These are phyloP conservation scores for Colletotrichum camelliae DNA, from an alignment of 2,329 filamentous ascomycete genomes.

Conservation along the genomic window DNA sequence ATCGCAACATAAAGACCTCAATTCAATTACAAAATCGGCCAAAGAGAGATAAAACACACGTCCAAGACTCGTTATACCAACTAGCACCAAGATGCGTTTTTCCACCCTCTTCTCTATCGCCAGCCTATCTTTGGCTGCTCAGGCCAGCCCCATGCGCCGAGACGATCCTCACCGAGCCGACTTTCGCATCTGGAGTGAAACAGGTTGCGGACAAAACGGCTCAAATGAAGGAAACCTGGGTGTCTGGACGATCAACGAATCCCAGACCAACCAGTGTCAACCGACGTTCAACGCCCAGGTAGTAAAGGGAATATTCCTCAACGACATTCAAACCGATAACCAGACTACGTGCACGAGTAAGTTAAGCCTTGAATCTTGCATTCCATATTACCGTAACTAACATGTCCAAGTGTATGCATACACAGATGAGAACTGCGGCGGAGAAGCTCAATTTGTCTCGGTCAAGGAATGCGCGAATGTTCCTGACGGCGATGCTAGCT, in stretches of 20 bases:
- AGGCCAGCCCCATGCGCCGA: neutral
- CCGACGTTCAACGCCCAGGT: neutral
- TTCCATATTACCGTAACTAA: neutral
- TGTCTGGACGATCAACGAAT: constrained; percentile 2
- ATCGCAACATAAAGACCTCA: neutral
- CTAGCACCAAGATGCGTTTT: neutral
- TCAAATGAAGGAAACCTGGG: neutral
- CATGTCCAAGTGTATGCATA: neutral
- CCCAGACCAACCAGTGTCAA: neutral
- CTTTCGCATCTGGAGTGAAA: constrained; percentile 10
- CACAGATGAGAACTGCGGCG: neutral
- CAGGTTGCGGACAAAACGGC: neutral
- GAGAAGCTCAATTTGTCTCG: neutral
- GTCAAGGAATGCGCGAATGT: neutral
- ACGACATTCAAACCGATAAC: neutral
- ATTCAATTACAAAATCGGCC: neutral
- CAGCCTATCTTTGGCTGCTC: neutral
- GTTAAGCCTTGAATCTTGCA: neutral
- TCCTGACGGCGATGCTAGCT: neutral
- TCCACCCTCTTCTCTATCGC: neutral
- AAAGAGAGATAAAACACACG: neutral
- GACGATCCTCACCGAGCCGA: neutral
- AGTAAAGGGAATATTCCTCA: neutral
- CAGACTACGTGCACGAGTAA: neutral
- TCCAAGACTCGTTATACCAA: neutral